These are phyloP conservation scores for Nakazawaea peltata DNA, from an alignment of 805 yeast species.

Conservation along the genomic window DNA sequence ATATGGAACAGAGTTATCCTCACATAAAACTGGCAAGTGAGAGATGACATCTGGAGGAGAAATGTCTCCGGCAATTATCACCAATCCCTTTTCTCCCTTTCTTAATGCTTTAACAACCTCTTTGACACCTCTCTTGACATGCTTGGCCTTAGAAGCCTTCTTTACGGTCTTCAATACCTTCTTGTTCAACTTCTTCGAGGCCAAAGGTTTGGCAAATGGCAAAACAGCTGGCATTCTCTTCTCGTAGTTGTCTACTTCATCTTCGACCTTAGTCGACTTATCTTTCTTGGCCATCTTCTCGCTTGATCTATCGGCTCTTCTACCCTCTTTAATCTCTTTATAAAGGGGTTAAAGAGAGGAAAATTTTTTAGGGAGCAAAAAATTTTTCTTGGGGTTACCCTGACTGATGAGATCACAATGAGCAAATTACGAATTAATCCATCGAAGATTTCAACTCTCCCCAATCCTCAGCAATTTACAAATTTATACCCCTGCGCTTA, in stretches of 20 bases:
- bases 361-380: slow-evolving; percentile 1
- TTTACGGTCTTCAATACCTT: slow-evolving; percentile 92
- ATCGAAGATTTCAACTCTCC: too few relatives aligned
- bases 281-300: slow-evolving; percentile 37
- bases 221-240: slow-evolving; percentile 82
- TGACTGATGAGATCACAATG: too few relatives aligned
- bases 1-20: slow-evolving; percentile 86
- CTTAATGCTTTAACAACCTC: slow-evolving; percentile 97
- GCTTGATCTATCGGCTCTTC: too few relatives aligned
- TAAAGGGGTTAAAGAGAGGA: too few relatives aligned
- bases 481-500: too few relatives aligned
- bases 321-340: too few relatives aligned
- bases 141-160: slow-evolving; percentile 97
- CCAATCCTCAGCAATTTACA: too few relatives aligned
- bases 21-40: slow-evolving; percentile 95
- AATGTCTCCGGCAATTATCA: slow-evolving; percentile 95
- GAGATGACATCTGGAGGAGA: slow-evolving; percentile 96
- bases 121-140: slow-evolving; percentile 97
- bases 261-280: slow-evolving; percentile 23
- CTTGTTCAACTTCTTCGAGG: slow-evolving; percentile 92
- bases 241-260: slow-evolving; percentile 78
- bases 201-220: slow-evolving; percentile 91
- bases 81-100: slow-evolving; percentile 97
- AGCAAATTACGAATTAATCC: too few relatives aligned
- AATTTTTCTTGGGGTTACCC: too few relatives aligned